phyloP scores from a whole-genome alignment of 2,329 filamentous ascomycete species.

The Niveomyces coronatus region DNA sequence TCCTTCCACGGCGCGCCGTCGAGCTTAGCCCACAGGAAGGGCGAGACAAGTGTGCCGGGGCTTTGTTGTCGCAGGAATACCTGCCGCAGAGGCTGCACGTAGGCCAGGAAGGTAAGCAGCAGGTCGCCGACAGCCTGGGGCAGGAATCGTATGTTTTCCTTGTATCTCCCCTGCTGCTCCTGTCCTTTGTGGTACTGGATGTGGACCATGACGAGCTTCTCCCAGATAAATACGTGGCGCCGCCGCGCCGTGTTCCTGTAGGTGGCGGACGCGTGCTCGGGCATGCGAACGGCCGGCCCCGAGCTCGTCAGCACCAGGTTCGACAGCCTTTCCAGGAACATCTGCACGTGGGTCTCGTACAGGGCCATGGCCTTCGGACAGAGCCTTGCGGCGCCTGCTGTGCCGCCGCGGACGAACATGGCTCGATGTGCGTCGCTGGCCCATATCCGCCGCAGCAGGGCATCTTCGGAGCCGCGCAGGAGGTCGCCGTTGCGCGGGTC shows the following conservation, averaged over 20 bases:
- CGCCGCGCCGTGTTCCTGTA: constrained; percentile 1
- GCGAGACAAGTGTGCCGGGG: background rate
- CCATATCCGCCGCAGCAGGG: background rate
- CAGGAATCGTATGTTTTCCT: constrained; percentile 9
- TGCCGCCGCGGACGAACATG: background rate
- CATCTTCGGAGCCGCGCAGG: background rate
- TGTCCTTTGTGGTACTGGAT: constrained; percentile 8
- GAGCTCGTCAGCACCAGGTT: background rate
- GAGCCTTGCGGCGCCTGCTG: background rate
- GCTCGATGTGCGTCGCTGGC: background rate
- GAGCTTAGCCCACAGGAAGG: background rate
- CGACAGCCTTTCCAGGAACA: background rate
- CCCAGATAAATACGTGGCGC: constrained; percentile 4
- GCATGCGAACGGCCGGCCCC: background rate
- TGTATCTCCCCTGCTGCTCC: constrained; percentile 1
- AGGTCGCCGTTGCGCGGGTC: background rate
- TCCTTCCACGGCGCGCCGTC: constrained; percentile 1
- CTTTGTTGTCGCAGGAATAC: constrained; percentile 6
- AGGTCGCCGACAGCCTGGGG: constrained; percentile 1
- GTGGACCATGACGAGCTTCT: constrained; percentile 8
- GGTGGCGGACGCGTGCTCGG: constrained; percentile 2
- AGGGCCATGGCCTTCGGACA: background rate
- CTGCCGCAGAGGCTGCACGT: constrained; percentile 5
- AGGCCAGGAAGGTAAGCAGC: constrained; percentile 1
- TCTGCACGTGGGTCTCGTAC: background rate